Evolutionary conservation across 208 protist species (phyloP).

Genomic region (Acanthamoeba sp.): DNA sequence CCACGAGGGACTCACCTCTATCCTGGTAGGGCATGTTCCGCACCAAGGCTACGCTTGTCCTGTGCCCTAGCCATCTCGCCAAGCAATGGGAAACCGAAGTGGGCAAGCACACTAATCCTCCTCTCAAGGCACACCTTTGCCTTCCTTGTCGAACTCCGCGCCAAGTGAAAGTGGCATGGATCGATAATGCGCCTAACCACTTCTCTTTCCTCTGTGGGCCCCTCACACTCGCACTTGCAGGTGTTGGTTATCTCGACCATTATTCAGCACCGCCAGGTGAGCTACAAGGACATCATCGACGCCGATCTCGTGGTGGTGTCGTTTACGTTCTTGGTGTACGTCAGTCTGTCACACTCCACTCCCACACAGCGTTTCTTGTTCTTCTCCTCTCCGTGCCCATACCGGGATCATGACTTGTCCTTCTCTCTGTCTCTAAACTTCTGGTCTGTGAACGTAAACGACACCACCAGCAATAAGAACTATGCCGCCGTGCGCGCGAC

Average conservation of each 20-base stretch:
- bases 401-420: too few relatives aligned
- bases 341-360: background rate
- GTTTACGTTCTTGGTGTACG: slow-evolving; percentile 47
- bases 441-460: too few relatives aligned
- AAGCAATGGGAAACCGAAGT: slow-evolving; percentile 65
- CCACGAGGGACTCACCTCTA: too few relatives aligned
- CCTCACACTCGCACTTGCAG: background rate
- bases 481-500: background rate
- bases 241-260: slow-evolving; percentile 56
- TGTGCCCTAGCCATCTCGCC: slow-evolving; percentile 55
- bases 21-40: background rate
- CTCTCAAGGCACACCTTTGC: slow-evolving; percentile 15
- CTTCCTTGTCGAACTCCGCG: background rate
- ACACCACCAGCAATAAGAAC: slow-evolving; percentile 63
- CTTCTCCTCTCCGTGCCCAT: too few relatives aligned
- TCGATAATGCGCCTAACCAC: too few relatives aligned
- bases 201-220: background rate
- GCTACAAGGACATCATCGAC: slow-evolving; percentile 48
- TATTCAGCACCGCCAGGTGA: background rate
- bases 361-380: background rate
- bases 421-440: background rate
- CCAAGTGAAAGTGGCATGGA: too few relatives aligned
- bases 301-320: slow-evolving; percentile 63
- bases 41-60: slow-evolving; percentile 31
- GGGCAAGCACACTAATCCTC: slow-evolving; percentile 61